Conservation (phyloP, 2,329 filamentous ascomycete genomes). For the Penicillium decumbens region DNA sequence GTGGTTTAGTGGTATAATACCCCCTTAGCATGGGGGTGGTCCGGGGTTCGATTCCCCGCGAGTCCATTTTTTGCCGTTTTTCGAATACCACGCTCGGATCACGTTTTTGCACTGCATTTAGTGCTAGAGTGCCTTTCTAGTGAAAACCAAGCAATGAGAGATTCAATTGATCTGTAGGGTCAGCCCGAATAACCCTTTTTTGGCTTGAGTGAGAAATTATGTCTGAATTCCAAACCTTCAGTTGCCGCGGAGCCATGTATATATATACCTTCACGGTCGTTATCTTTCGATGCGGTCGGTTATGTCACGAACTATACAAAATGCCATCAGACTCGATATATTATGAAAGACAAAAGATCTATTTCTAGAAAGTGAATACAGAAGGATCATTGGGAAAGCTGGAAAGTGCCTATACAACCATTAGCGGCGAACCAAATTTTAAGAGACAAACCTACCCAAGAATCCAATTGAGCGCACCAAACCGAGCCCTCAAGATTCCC, state of each 20-base stretch:
- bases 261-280: no score
- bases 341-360: neutral
- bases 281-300: no score
- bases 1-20: conserved; percentile 48
- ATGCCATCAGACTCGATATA: neutral
- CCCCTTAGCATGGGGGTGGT: conserved; percentile 47
- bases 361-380: conserved; percentile 19
- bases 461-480: conserved; percentile 40
- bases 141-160: no score
- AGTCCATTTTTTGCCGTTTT: conserved; percentile 34
- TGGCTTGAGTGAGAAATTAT: no score
- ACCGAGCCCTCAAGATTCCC: conserved; percentile 36
- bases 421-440: conserved; percentile 6
- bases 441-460: conserved; percentile 29
- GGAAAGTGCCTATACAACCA: conserved; percentile 28
- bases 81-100: no score
- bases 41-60: conserved; percentile 48
- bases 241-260: no score
- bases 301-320: neutral
- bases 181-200: no score
- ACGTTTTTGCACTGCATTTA: neutral
- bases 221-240: no score
- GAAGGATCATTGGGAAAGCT: conserved; percentile 32
- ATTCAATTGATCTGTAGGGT: no score
- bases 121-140: no score